Conservation (phyloP, 2,329 filamentous ascomycete genomes). For the Beauveria asiatica region DNA sequence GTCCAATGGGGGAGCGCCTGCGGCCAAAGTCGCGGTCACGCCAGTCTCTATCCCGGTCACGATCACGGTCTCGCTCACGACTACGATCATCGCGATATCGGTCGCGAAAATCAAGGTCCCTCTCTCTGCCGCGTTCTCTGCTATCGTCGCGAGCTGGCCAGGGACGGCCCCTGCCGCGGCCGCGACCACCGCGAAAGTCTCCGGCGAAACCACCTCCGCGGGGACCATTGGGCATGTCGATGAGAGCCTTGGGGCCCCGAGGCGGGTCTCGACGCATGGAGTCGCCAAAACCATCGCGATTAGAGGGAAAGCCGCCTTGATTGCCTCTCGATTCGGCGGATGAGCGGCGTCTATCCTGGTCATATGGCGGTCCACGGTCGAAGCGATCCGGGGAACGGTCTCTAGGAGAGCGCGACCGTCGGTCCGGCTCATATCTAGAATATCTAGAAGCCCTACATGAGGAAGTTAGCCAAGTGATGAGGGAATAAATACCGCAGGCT, state of each 20-base stretch:
- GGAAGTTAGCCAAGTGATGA: not conserved
- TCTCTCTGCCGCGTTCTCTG: slow-evolving; percentile 49
- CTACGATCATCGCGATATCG: slow-evolving; percentile 52
- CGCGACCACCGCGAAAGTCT: slow-evolving; percentile 50
- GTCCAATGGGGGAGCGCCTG: slow-evolving; percentile 50
- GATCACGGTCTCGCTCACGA: slow-evolving; percentile 48
- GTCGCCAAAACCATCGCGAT: slow-evolving; percentile 50
- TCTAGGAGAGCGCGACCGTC: slow-evolving; percentile 55
- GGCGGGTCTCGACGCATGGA: slow-evolving; percentile 60
- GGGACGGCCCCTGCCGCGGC: slow-evolving; percentile 49
- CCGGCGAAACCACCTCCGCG: slow-evolving; percentile 52
- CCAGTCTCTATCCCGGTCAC: slow-evolving; percentile 43
- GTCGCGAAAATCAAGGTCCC: slow-evolving; percentile 52
- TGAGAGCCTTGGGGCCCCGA: slow-evolving; percentile 70
- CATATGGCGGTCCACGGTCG: slow-evolving; percentile 46
- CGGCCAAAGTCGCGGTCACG: slow-evolving; percentile 32
- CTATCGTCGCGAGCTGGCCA: slow-evolving; percentile 53
- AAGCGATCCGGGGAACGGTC: slow-evolving; percentile 64
- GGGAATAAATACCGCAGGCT: not conserved
- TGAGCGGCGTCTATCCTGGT: slow-evolving; percentile 63
- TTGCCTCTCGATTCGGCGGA: slow-evolving; percentile 49
- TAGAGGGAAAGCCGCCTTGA: slow-evolving; percentile 50
- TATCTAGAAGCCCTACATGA: slow-evolving; percentile 43
- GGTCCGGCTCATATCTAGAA: slow-evolving; percentile 54
- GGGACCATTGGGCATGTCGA: slow-evolving; percentile 60